Evolutionary conservation across 371 early-diverging fungal genomes (phyloP).

Genomic region (Umbelopsis sp.): DNA sequence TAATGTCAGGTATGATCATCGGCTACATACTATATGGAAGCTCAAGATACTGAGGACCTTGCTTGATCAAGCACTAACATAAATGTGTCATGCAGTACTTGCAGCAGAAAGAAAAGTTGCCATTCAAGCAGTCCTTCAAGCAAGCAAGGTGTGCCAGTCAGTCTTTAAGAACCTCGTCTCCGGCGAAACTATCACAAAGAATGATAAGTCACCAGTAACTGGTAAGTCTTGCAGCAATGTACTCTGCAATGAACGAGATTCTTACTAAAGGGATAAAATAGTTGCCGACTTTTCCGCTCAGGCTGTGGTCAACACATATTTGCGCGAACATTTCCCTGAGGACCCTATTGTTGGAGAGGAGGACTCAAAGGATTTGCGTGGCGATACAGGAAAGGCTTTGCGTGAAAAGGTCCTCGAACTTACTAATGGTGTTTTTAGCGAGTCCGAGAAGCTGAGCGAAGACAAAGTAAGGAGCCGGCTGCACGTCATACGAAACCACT

Average conservation of each 20-base stretch:
- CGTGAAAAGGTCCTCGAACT: conserved; percentile 80
- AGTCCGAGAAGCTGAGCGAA: conserved; percentile 57
- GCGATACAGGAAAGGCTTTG: conserved; percentile 66
- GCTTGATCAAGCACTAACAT: not conserved
- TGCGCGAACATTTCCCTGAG: conserved; percentile 76
- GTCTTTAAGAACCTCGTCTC: conserved; percentile 83
- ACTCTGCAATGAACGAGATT: not conserved
- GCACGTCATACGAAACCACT: not conserved
- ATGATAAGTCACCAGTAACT: conserved; percentile 95
- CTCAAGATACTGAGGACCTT: not conserved
- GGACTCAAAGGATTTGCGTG: conserved; percentile 82
- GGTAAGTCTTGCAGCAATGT: conserved; percentile 40
- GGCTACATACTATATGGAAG: not conserved
- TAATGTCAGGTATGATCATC: not conserved
- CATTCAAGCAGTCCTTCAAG: conserved; percentile 86
- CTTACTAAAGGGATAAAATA: conserved; percentile 26
- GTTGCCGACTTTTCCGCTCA: conserved; percentile 97
- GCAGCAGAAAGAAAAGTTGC: conserved; percentile 81
- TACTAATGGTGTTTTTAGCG: conserved; percentile 69
- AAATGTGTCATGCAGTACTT: conserved; percentile 30
- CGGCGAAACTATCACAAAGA: conserved; percentile 83
- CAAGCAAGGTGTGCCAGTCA: conserved; percentile 81
- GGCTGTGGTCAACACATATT: conserved; percentile 88
- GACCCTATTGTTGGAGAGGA: conserved; percentile 96
- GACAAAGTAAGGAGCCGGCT: conserved; percentile 59